A percentile compares a stretch with the other conserved stretches of the same genome.
These are phyloP conservation scores for Salix caprea DNA, from an alignment of 345 rosid species.

Conservation along the genomic window DNA sequence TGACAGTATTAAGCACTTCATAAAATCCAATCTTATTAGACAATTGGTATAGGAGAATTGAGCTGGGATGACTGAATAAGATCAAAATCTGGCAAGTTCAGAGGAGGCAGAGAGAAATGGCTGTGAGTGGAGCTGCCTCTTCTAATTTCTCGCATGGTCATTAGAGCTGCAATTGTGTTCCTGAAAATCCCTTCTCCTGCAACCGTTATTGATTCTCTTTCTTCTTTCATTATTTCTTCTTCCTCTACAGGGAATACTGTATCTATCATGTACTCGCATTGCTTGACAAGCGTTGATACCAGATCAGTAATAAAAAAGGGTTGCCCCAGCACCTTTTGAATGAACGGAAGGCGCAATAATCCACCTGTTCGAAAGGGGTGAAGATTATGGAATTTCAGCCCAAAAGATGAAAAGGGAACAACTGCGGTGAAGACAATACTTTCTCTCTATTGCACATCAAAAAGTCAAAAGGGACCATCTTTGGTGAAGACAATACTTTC, in stretches of 20 bases:
- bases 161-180: constrained; percentile 65
- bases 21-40: too few species aligned
- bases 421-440: too few species aligned
- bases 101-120: constrained; percentile 72
- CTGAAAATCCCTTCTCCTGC: constrained; percentile 64
- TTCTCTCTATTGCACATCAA: too few species aligned
- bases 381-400: too few species aligned
- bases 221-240: constrained; percentile 10
- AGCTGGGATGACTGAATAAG: too few species aligned
- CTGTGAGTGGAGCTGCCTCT: constrained; percentile 70
- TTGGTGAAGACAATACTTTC: too few species aligned
- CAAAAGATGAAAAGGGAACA: too few species aligned
- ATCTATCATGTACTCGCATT: constrained; percentile 64
- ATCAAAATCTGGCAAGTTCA: constrained; percentile 53
- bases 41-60: too few species aligned
- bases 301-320: constrained; percentile 81
- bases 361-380: constrained; percentile 38
- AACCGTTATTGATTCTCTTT: constrained; percentile 25
- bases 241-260: constrained; percentile 43
- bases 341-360: constrained; percentile 51
- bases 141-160: constrained; percentile 77
- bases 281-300: constrained; percentile 63
- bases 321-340: constrained; percentile 60
- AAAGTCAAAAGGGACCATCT: too few species aligned
- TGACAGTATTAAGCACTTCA: too few species aligned